Evolutionary conservation across 2,329 filamentous ascomycete genomes (phyloP), one percentile per base, ranked within the genome.

Genomic region (Xylaria sp.): DNA sequence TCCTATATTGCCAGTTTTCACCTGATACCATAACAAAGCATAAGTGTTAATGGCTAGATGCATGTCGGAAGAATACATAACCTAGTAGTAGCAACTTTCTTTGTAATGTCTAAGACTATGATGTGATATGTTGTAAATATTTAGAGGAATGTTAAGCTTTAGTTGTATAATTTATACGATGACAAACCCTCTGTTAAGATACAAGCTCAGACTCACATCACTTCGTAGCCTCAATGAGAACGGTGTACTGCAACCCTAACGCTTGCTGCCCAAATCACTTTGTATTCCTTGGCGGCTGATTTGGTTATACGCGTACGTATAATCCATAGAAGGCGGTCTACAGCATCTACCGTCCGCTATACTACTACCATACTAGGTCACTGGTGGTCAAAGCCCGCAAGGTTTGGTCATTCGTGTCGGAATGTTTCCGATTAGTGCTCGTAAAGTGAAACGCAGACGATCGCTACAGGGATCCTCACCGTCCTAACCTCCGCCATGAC

Each of bases 341-440:
- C 20, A n/a, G n/a, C n/a, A n/a, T n/a, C n/a, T n/a, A n/a, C n/a
- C n/a, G n/a, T n/a, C n/a, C n/a, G n/a, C 11, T 27, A 49, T 22
- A 27, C 15, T 49, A 20, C 42, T 45, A 15, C 42, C 5, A 45
- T 45, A 17, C 13, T n/a, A 20, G 42, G 42, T 7, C 25, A 42
- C 2, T 10, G 38, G 22, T 44, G 13, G 36, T 25, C 36, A 42
- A 10, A 29, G 51, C 51, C 33, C 33, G 22, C 50, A 7, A 17
- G 13, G 22, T 22, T 29, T 42, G 33, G 51, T 55, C 17, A 39
- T 55, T 39, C 33, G 51, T 42, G 51, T 55, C 51, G 51, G 51
- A 55, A 55, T 55, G 51, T 27, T 55, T 39, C 51, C 51, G 51
- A 55, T 55, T 55, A 39, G 51, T 55, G 33, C 9, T 20, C 42